Percentiles rank a stretch among this genome's conserved stretches.
These are phyloP conservation scores for Trichomonascaceae sp. DNA, from an alignment of 1,139 yeast species.

Conservation along the genomic window DNA sequence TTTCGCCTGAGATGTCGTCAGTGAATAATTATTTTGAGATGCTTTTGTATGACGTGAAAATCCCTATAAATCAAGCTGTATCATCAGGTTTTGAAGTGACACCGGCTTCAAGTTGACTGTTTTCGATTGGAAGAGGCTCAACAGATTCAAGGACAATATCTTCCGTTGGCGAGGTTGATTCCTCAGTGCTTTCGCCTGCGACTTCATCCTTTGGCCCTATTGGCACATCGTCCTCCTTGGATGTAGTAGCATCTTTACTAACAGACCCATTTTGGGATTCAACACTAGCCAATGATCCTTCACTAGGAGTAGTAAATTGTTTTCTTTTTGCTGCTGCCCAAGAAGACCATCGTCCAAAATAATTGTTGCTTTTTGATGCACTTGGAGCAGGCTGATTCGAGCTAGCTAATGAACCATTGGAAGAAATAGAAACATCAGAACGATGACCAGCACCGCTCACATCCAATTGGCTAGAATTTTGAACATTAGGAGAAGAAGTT, in stretches of 20 bases:
- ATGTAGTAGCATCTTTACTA: background rate
- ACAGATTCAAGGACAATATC: background rate
- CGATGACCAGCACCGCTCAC: conserved; percentile 1
- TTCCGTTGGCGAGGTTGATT: background rate
- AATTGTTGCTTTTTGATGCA: conserved; percentile 12
- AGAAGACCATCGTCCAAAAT: conserved; percentile 24
- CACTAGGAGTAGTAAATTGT: conserved; percentile 9
- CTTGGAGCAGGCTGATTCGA: background rate
- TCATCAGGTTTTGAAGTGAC: background rate
- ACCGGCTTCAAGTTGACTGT: background rate
- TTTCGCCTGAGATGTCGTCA: background rate
- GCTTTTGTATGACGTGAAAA: background rate
- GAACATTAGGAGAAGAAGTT: background rate
- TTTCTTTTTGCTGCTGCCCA: conserved; percentile 27
- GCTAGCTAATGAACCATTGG: background rate
- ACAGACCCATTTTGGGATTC: background rate
- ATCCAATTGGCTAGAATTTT: background rate
- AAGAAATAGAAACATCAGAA: conserved; percentile 2
- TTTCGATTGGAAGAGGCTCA: background rate
- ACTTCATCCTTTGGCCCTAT: background rate
- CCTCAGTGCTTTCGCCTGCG: background rate
- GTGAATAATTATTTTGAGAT: background rate
- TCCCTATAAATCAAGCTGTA: background rate
- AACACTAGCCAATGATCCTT: background rate
- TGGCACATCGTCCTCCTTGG: background rate